Percentiles rank a stretch among this genome's conserved stretches.
These are phyloP conservation scores for Cyberlindnera nakhonratchasimensis DNA, from an alignment of 805 yeast species.

Conservation along the genomic window DNA sequence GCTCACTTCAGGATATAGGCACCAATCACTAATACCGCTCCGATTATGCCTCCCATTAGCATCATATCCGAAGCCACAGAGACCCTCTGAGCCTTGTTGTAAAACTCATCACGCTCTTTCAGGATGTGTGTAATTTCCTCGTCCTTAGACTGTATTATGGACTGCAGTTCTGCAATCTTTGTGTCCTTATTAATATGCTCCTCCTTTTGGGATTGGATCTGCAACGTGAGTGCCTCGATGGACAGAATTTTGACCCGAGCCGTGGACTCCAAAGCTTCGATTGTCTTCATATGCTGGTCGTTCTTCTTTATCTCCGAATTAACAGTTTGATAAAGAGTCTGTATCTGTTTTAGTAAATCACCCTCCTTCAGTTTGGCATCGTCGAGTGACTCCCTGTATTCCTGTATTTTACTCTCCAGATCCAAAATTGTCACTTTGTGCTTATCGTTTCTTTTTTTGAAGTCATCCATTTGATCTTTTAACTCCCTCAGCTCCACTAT, in stretches of 20 bases:
- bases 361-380: not conserved
- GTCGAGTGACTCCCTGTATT: not conserved
- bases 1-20: conserved; percentile 6
- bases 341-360: not conserved
- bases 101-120: not conserved
- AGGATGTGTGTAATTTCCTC: not conserved
- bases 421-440: conserved; percentile 6
- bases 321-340: conserved; percentile 1
- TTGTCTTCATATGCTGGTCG: not conserved
- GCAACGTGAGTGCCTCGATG: not conserved
- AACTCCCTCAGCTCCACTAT: not conserved
- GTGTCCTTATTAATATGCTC: not conserved
- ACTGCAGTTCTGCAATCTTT: not conserved
- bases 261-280: not conserved
- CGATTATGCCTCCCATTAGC: conserved; percentile 3
- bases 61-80: conserved; percentile 7
- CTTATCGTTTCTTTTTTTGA: conserved; percentile 2
- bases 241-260: not conserved
- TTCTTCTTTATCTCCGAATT: conserved; percentile 1
- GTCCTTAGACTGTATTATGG: not conserved
- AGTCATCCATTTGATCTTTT: conserved; percentile 1
- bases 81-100: not conserved
- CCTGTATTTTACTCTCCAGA: conserved; percentile 1
- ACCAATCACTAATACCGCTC: conserved; percentile 7
- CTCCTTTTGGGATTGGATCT: not conserved